Evolutionary conservation across 139 green algal species (phyloP).

Genomic region (Chlorella vulgaris): DNA sequence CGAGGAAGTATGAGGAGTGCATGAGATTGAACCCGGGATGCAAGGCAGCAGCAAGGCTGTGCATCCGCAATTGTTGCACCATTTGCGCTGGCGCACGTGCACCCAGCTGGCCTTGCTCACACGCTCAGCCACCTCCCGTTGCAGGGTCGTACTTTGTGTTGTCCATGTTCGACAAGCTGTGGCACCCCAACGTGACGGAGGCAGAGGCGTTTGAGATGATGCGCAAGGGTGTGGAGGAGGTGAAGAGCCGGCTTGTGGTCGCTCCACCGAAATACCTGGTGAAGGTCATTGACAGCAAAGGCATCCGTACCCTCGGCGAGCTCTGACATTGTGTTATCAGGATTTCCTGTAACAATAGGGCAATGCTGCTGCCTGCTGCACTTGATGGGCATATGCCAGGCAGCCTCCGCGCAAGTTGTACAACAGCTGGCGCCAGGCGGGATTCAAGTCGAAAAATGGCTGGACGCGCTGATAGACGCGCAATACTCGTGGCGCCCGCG

Average conservation of each 20-base stretch:
- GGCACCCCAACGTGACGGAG: slow-evolving; percentile 86
- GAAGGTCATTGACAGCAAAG: slow-evolving; percentile 92
- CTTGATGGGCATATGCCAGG: too few species aligned
- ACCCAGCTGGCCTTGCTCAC: too few species aligned
- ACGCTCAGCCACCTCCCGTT: background rate
- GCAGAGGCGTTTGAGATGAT: slow-evolving; percentile 93
- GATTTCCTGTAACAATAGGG: too few species aligned
- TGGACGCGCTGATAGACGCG: background rate
- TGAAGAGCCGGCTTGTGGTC: slow-evolving; percentile 84
- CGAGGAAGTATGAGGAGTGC: background rate
- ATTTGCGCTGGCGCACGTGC: too few species aligned
- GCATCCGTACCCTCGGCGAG: slow-evolving; percentile 60
- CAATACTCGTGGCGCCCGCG: too few species aligned
- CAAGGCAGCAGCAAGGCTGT: too few species aligned
- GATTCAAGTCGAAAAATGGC: background rate
- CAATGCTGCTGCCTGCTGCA: background rate
- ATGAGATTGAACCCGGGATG: too few species aligned
- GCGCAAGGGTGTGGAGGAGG: slow-evolving; percentile 48
- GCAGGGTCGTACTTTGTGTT: slow-evolving; percentile 92
- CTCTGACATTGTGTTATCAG: slow-evolving; percentile 10
- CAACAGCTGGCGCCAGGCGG: background rate
- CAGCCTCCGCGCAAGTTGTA: too few species aligned
- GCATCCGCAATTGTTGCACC: too few species aligned
- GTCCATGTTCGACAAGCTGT: slow-evolving; percentile 96
- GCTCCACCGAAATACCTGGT: slow-evolving; percentile 90